Evolutionary conservation across 345 rosid genomes (phyloP), one percentile per base, ranked within the genome.

Genomic region (Hibiscus tridactylites): DNA sequence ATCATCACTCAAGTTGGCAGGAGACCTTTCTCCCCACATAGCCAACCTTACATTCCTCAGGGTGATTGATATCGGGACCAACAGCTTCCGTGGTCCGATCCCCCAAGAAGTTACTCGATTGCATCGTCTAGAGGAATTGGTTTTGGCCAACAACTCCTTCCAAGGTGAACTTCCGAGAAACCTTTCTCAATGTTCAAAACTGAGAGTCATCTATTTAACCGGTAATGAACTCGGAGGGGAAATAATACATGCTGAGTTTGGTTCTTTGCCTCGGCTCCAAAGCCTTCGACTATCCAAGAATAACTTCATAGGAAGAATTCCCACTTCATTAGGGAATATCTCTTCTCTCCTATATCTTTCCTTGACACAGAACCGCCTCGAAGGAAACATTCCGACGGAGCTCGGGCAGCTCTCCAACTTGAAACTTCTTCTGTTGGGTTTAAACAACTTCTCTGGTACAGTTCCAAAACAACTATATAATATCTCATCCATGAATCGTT

Each of bases 131-230:
- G 42, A 75, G 21, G 16, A 12, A 2, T 47, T 71, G 15, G 0
- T 2, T 1, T 53, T 66, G 16, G 1, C 0, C 19, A 60, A 71
- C 37, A 75, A 79, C 63, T 68, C 71, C 1, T 42, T 79, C 39
- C 9, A 11, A 4, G 81, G 81, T 8, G 66, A 79, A 65, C 60
- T 79, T 31, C 81, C 79, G 0, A 44, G 61, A n/a, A 68, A 68
- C 47, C 28, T 79, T 4, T 39, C 74, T 7, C 31, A 2, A 2
- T 72, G 73, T 37, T 53, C 15, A 0, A 49, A 46, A 11, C 76
- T 79, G 0, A 35, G 0, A 21, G 1, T 17, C 2, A 10, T 75
- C 4, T 0, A 2, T 15, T 16, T 75, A 10, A 16, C 9, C 15
- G 0, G 0, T 3, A 79, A 73, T 59, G 16, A 70, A 3, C 60